A percentile compares a stretch with the other conserved stretches of the same genome.
These are phyloP conservation scores for Tricholoma furcatifolium DNA, from an alignment of 768 basidiomycete genomes.

Conservation along the genomic window DNA sequence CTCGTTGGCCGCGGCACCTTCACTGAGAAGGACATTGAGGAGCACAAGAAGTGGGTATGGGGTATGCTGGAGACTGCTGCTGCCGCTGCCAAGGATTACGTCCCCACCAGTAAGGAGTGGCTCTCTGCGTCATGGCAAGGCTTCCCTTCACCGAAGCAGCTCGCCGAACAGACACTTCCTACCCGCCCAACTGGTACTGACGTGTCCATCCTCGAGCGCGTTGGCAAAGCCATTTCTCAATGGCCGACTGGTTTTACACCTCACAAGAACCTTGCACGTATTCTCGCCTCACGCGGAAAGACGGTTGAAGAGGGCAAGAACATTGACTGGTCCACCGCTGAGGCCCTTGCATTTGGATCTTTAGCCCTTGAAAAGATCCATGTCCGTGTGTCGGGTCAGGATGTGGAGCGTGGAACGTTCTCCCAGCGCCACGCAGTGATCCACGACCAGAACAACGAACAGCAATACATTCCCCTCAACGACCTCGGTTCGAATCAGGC, in stretches of 20 bases:
- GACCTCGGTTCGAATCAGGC: slow-evolving; percentile 87
- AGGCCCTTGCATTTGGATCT: slow-evolving; percentile 94
- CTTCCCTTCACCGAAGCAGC: slow-evolving; percentile 95
- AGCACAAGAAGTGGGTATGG: slow-evolving; percentile 99
- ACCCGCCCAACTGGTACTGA: slow-evolving; percentile 84
- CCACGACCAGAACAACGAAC: slow-evolving; percentile 92
- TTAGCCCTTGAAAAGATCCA: slow-evolving; percentile 92
- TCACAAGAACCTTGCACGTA: slow-evolving; percentile 93
- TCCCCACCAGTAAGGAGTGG: slow-evolving; percentile 95
- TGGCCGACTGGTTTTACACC: slow-evolving; percentile 84
- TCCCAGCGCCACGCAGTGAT: slow-evolving; percentile 97
- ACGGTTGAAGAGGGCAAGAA: slow-evolving; percentile 86
- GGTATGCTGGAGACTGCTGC: slow-evolving; percentile 97
- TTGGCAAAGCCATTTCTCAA: slow-evolving; percentile 85
- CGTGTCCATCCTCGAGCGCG: slow-evolving; percentile 69
- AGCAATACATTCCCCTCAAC: slow-evolving; percentile 87
- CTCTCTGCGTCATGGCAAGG: slow-evolving; percentile 97
- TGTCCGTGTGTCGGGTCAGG: slow-evolving; percentile 94
- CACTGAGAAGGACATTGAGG: slow-evolving; percentile 93
- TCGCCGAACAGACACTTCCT: slow-evolving; percentile 91
- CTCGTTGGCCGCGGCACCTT: slow-evolving; percentile 90
- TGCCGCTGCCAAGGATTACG: slow-evolving; percentile 93
- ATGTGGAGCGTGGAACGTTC: slow-evolving; percentile 98
- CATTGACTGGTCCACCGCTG: slow-evolving; percentile 99
- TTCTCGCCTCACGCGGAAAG: slow-evolving; percentile 85